Base-by-base conservation (phyloP, 2,329 filamentous ascomycete genomes). In the Tolypocladium sp. region DNA sequence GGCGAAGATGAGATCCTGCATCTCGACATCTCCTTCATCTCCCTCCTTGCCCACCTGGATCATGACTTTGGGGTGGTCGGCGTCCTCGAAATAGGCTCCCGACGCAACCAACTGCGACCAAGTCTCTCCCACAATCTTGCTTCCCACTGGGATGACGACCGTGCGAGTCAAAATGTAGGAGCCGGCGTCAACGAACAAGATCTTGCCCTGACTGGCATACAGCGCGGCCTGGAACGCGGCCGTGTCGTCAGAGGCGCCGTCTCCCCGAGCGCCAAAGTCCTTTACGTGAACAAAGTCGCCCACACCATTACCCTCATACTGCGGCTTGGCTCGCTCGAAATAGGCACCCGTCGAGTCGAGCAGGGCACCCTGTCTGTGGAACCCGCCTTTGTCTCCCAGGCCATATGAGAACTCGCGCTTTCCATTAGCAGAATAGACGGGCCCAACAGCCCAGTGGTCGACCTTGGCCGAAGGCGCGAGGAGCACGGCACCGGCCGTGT, bases 1-100 rank as follows among this genome's bases (percentile, higher is more conserved):
- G 63, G 84, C 80, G 64, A 91, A 83, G 61, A 90, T 81, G 42
- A 89, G 70, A 68, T 91, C 88, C 58, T 80, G 83, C 64, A 91
- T 87, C 70, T 91, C 88, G 38, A 90, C 84, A n/a, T 76, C 73
- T 56, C 87, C 88, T 42, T 73, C 74, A 58, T 88, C 81, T 40
- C 85, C 85, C 22, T 73, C 71, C 53, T 81, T 71, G 37, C 88
- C 88, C 58, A 91, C 77, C 67, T 87, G 81, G 68, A 89, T 82
- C 63, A 88, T 81, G 7, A 85, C 80, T 60, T 81, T 79, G 10
- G 87, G 88, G 63, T 65, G 61, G 15, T 46, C 61, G 25, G 58
- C 58, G 38, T 67, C 60, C 4, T 20, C 17, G 42, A 64, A 66
- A 15, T 53, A 62, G 9, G 44, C 2, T 2, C 69, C 70, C 20